Evolutionary conservation across 441 rosid species (phyloP).

Genomic region (Rhodomyrtus psidioides): DNA sequence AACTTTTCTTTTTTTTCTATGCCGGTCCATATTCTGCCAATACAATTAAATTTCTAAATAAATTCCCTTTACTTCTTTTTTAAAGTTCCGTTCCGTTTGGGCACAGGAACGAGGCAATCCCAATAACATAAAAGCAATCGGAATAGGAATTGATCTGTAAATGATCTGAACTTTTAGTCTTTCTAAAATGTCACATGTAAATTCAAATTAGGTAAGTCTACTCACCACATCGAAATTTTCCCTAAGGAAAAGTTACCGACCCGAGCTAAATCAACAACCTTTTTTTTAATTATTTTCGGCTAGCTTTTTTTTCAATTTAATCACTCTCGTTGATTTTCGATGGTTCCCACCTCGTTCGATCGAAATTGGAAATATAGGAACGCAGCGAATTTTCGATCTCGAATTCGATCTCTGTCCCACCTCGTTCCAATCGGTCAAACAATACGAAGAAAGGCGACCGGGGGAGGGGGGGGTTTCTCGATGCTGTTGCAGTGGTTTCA

Average conservation of each 20-base stretch:
- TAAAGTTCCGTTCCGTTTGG: neutral
- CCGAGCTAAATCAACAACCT: neutral
- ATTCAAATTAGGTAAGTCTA: too few species aligned
- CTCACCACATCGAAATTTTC: too few species aligned
- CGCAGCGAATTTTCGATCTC: neutral
- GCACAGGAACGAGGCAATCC: neutral
- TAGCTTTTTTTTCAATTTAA: neutral
- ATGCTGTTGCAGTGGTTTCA: neutral
- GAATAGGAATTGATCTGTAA: neutral
- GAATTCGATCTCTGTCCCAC: neutral
- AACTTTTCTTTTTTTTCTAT: neutral
- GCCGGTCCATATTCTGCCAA: neutral
- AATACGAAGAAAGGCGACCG: neutral
- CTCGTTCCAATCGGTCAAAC: neutral
- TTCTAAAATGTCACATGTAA: too few species aligned
- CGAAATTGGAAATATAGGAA: neutral
- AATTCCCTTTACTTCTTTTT: neutral
- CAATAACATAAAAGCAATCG: neutral
- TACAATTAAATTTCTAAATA: neutral
- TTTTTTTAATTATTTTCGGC: too few species aligned
- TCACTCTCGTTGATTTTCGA: neutral
- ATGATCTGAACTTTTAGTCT: too few species aligned
- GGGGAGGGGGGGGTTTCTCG: too few species aligned
- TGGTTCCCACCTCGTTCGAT: neutral
- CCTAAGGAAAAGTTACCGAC: neutral